These are phyloP conservation scores for Acephala macrosclerotiorum DNA, from an alignment of 2,329 filamentous ascomycete genomes.

Conservation along the genomic window DNA sequence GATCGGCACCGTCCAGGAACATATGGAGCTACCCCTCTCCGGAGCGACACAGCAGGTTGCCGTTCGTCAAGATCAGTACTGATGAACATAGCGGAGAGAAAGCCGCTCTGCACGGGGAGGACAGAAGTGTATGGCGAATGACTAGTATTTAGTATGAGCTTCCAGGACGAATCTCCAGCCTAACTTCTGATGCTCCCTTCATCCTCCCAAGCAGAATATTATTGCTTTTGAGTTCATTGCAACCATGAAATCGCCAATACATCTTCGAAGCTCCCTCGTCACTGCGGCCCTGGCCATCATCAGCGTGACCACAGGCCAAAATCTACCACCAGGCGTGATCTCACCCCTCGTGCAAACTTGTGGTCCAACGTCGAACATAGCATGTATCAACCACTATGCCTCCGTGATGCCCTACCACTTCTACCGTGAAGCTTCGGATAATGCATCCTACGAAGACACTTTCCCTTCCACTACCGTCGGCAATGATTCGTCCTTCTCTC, in stretches of 20 bases:
- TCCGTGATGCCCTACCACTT: constrained; percentile 45
- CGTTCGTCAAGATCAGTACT: too few relatives aligned
- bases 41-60: too few relatives aligned
- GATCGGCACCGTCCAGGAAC: neutral
- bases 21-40: neutral
- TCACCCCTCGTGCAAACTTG: constrained; percentile 4
- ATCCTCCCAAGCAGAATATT: neutral
- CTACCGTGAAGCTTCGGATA: constrained; percentile 40
- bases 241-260: neutral
- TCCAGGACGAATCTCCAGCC: neutral
- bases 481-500: constrained; percentile 30
- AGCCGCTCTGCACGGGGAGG: too few relatives aligned
- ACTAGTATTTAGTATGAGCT: too few relatives aligned
- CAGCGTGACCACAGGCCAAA: neutral
- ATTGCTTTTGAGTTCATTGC: neutral
- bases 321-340: constrained; percentile 3
- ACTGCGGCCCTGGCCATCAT: neutral
- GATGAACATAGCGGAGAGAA: too few relatives aligned
- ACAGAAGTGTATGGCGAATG: too few relatives aligned
- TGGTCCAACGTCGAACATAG: constrained; percentile 4
- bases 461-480: constrained; percentile 40
- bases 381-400: constrained; percentile 2
- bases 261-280: neutral
- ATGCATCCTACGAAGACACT: constrained; percentile 30
- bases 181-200: neutral